Base-by-base conservation (phyloP, 2,329 filamentous ascomycete species). In the Aspergillus sp. region DNA sequence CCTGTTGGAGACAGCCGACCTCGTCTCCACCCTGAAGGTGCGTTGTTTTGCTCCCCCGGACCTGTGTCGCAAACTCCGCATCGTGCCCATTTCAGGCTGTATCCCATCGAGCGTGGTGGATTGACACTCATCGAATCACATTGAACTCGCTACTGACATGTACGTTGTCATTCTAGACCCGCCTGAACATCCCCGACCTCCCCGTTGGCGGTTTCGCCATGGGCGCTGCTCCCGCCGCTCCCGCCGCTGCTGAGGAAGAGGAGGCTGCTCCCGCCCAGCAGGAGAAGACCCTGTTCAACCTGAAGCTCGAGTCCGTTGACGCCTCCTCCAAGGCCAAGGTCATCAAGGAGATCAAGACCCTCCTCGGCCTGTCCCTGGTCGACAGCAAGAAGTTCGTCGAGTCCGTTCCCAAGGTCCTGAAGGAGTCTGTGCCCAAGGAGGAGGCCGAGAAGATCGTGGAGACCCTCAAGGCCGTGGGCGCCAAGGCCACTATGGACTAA, bases 381-480 rank as follows among this genome's bases (percentile, higher is more conserved):
- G 95, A 99, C 81, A 96, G 91, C 82, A 99, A 99, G 90, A 99
- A 99, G 84, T 99, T 99, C 74, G 95, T 99, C 68, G 95, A 99
- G 85, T 92, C 91, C 75, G 93, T 91, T 69, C 95, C 95, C 66
- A 99, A 99, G 89, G 83, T 91, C 79, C 91, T 99, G 91, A 98
- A 98, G 88, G 95, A 99, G 82, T 93, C 90, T 54, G 92, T 99
- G 69, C 90, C 94, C 66, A 99, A 99, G 87, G 95, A 99, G 75
- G 96, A 99, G 78, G 92, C 92, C 7, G 94, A 98, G 86, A 99
- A 99, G 89, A 97, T 99, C 74, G 87, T 99, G 61, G 91, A 91
- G 78, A 88, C 91, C 44, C 85, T 99, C 83, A 98, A 98, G 87
- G 93, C 86, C 68, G 82, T 99, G 63, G 95, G 95, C 67, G 95